Conservation (phyloP, 2,329 filamentous ascomycete species). For the Macroventuria anomochaeta region DNA sequence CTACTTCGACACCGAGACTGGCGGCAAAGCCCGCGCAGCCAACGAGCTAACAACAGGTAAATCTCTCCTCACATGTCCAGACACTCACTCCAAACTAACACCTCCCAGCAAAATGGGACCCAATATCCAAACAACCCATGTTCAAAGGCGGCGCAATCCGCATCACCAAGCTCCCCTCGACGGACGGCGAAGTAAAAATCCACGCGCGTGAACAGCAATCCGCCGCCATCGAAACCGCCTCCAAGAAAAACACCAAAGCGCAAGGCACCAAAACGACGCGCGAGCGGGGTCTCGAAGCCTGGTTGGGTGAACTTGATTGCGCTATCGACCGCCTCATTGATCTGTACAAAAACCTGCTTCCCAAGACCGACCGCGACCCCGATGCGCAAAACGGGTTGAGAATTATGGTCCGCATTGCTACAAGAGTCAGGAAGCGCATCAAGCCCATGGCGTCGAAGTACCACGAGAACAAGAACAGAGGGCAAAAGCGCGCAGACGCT, state of each 20-base stretch:
- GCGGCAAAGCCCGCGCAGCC: constrained; percentile 9
- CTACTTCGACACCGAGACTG: constrained; percentile 8
- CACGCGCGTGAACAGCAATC: constrained; percentile 11
- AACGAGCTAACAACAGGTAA: constrained; percentile 16
- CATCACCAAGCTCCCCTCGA: constrained; percentile 9
- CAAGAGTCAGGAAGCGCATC: constrained; percentile 3
- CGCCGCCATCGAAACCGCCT: neutral
- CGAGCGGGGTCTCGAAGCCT: constrained; percentile 4
- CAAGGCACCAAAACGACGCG: neutral
- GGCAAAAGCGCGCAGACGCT: constrained; percentile 4
- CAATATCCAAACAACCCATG: constrained; percentile 16
- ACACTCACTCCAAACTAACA: too few species aligned
- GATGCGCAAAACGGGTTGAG: constrained; percentile 6
- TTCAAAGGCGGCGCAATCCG: constrained; percentile 14
- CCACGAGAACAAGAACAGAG: constrained; percentile 4
- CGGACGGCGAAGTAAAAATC: constrained; percentile 10
- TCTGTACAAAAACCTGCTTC: neutral
- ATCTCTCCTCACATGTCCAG: neutral
- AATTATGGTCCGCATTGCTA: constrained; percentile 4
- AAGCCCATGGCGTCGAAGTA: constrained; percentile 12
- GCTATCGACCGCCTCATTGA: neutral
- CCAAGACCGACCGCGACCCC: constrained; percentile 8
- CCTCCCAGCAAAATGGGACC: constrained; percentile 12
- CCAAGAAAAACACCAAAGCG: constrained; percentile 1
- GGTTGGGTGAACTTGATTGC: constrained; percentile 12